These are phyloP conservation scores for Lentinula detonsa DNA, from an alignment of 768 basidiomycete species.

Conservation along the genomic window DNA sequence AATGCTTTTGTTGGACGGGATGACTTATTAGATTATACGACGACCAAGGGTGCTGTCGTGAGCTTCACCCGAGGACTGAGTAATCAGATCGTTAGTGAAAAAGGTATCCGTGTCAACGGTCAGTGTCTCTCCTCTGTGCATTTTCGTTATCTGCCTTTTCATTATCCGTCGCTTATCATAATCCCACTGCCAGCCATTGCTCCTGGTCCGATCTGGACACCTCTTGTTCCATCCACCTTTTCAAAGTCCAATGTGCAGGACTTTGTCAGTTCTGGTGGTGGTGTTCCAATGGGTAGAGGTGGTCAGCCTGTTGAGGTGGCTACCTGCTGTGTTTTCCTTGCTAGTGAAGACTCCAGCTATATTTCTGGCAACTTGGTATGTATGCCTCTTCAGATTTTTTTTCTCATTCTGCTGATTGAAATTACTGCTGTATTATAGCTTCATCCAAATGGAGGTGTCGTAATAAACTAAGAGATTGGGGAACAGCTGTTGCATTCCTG, in stretches of 20 bases:
- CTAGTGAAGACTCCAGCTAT: constrained; percentile 11
- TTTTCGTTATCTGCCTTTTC: too few relatives aligned
- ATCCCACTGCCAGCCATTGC: not conserved
- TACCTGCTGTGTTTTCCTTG: constrained; percentile 34
- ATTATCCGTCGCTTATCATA: not conserved
- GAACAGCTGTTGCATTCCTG: too few relatives aligned
- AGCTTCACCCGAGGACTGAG: constrained; percentile 39
- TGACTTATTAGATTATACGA: constrained; percentile 46
- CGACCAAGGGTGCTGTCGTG: constrained; percentile 49
- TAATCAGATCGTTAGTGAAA: constrained; percentile 45
- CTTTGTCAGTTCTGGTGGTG: constrained; percentile 20
- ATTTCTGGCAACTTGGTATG: constrained; percentile 1
- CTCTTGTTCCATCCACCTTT: constrained; percentile 33
- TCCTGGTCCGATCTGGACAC: constrained; percentile 45
- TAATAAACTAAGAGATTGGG: not conserved
- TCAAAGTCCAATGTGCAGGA: constrained; percentile 23
- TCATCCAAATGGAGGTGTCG: constrained; percentile 6
- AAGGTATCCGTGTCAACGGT: constrained; percentile 42
- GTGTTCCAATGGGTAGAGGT: constrained; percentile 35
- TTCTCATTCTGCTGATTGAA: not conserved
- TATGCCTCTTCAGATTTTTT: not conserved
- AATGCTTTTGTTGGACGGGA: constrained; percentile 34
- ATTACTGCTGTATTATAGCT: not conserved
- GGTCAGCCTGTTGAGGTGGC: constrained; percentile 49
- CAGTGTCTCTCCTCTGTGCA: not conserved